Evolutionary conservation across 352 stramenopile genomes (phyloP).

Genomic region (Globisporangium lucens): DNA sequence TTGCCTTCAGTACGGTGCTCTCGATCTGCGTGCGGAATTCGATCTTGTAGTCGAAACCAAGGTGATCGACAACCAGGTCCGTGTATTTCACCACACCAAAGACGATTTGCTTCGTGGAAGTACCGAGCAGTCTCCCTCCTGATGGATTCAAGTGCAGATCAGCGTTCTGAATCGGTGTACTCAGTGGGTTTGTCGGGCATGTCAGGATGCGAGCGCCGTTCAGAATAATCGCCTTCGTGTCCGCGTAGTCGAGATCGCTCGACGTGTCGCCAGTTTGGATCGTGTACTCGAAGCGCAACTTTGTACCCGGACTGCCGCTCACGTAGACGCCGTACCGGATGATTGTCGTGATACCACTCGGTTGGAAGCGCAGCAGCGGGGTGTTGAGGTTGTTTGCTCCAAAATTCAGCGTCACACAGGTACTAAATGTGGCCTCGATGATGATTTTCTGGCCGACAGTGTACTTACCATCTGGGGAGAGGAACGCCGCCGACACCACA

Average conservation of each 20-base stretch:
- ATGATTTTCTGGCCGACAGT: conserved; percentile 50
- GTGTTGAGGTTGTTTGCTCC: conserved; percentile 24
- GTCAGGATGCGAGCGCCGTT: conserved; percentile 74
- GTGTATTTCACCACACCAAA: conserved; percentile 62
- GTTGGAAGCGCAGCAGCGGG: conserved; percentile 56
- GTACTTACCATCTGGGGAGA: conserved; percentile 66
- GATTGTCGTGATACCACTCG: conserved; percentile 43
- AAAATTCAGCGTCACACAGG: conserved; percentile 51
- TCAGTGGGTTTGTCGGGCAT: conserved; percentile 33
- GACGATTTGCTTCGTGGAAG: conserved; percentile 39
- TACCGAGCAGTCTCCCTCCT: conserved; percentile 45
- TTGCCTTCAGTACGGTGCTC: conserved; percentile 40
- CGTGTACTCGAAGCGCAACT: conserved; percentile 70
- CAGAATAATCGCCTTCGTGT: conserved; percentile 47
- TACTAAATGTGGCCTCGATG: conserved; percentile 64
- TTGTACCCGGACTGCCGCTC: conserved; percentile 42
- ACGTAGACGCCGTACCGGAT: conserved; percentile 59
- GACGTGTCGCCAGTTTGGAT: conserved; percentile 71
- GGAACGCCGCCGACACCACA: conserved; percentile 46
- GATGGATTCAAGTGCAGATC: conserved; percentile 81
- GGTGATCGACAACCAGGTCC: conserved; percentile 67
- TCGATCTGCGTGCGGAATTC: conserved; percentile 48
- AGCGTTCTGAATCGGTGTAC: conserved; percentile 43
- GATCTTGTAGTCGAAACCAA: conserved; percentile 68
- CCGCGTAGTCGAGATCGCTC: conserved; percentile 62